Percentiles rank a stretch among this genome's conserved stretches.
Evolutionary conservation across 768 basidiomycete species (phyloP).

Genomic region (Tricholoma matsutake): DNA sequence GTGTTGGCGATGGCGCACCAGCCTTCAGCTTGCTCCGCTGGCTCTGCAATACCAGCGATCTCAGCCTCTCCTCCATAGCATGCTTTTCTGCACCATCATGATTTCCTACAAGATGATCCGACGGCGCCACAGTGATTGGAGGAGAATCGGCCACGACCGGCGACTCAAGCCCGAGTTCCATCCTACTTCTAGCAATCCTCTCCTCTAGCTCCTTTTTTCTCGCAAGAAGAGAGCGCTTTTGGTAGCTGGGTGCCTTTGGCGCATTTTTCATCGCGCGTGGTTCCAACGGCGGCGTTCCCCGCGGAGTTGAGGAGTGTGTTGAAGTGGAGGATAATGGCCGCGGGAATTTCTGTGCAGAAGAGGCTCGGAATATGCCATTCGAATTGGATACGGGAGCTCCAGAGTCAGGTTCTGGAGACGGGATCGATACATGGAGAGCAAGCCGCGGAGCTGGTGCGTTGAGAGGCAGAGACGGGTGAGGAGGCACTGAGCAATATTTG

Average conservation of each 20-base stretch:
- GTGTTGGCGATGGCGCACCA: conserved; percentile 1
- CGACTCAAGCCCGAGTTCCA: conserved; percentile 27
- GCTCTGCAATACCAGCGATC: conserved; percentile 39
- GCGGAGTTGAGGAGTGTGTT: conserved; percentile 6
- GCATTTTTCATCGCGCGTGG: conserved; percentile 37
- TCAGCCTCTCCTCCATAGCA: conserved; percentile 40
- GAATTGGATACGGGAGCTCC: background rate
- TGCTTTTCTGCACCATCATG: conserved; percentile 22
- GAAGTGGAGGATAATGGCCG: background rate
- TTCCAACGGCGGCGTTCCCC: conserved; percentile 29
- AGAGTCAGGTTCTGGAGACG: background rate
- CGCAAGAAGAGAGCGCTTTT: conserved; percentile 36
- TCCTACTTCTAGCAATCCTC: conserved; percentile 34
- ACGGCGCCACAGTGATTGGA: background rate
- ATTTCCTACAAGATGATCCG: background rate
- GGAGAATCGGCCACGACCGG: background rate
- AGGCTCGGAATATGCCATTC: background rate
- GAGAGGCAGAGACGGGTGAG: background rate
- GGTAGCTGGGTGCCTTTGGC: conserved; percentile 35
- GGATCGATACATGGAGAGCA: background rate
- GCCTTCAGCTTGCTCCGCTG: conserved; percentile 25
- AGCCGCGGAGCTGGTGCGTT: conserved; percentile 3
- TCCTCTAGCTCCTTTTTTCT: conserved; percentile 46
- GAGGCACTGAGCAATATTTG: background rate
- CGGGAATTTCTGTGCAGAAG: background rate